A percentile compares a stretch with the other conserved stretches of the same genome.
These are phyloP conservation scores for Diaporthe sp. DNA, from an alignment of 2,329 filamentous ascomycete species.

Conservation along the genomic window DNA sequence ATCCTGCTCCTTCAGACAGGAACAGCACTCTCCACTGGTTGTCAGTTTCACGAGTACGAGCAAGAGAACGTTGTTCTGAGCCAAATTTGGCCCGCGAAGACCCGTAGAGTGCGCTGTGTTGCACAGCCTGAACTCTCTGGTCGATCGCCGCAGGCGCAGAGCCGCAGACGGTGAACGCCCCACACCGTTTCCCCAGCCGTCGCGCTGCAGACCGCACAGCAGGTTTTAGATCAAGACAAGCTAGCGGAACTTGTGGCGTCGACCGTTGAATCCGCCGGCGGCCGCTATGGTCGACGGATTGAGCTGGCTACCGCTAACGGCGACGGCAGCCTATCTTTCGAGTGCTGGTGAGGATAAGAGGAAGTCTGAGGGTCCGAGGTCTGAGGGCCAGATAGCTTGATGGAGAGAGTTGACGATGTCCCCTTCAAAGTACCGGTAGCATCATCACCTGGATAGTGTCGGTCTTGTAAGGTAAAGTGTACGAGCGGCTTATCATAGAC, in stretches of 20 bases:
- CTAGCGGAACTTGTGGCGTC: constrained; percentile 2
- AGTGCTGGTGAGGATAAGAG: background rate
- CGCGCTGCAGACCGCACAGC: background rate
- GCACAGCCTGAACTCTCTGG: background rate
- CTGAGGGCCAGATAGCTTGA: no score
- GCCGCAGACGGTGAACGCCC: background rate
- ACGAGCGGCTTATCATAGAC: background rate
- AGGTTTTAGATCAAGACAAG: background rate
- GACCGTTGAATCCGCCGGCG: background rate
- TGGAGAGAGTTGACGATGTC: background rate
- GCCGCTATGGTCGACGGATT: background rate
- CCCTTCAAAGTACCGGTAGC: no score
- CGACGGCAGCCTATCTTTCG: background rate
- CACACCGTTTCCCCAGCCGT: background rate
- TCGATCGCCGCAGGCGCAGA: background rate
- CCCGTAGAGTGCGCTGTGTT: background rate
- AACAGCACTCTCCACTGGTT: no score
- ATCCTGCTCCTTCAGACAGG: background rate
- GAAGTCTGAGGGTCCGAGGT: background rate
- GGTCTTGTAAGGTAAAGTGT: no score
- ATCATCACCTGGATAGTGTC: no score
- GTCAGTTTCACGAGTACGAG: no score
- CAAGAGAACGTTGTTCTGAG: background rate
- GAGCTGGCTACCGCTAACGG: background rate
- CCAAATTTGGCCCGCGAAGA: background rate